phyloP scores from a whole-genome alignment of 768 basidiomycete species.

The Amanita pallidorosea region DNA sequence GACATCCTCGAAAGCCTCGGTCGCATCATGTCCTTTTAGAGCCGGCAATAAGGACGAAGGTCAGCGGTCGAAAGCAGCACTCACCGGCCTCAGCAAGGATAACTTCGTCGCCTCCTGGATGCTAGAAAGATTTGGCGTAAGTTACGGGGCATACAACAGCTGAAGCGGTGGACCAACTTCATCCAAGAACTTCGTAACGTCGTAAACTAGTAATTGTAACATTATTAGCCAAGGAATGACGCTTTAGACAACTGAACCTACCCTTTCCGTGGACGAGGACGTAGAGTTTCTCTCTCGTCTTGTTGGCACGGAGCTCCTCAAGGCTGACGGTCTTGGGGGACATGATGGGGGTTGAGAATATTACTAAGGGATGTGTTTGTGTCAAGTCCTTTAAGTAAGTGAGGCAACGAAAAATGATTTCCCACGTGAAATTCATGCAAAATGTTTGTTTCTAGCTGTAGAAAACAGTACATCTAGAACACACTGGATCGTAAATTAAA shows the following conservation, averaged over 20 bases:
- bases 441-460: too few relatives aligned
- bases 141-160: not conserved
- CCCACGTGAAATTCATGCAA: conserved; percentile 13
- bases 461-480: too few relatives aligned
- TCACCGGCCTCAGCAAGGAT: conserved; percentile 84
- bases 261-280: conserved; percentile 82
- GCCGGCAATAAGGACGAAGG: not conserved
- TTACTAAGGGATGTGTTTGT: conserved; percentile 10
- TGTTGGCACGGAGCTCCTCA: conserved; percentile 74
- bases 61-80: conserved; percentile 18
- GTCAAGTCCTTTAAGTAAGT: conserved; percentile 7
- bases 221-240: conserved; percentile 14
- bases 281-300: conserved; percentile 65
- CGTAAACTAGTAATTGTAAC: conserved; percentile 58
- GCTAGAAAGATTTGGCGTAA: conserved; percentile 31
- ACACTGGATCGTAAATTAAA: not conserved
- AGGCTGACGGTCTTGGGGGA: conserved; percentile 47
- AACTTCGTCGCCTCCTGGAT: conserved; percentile 98
- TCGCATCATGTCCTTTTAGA: conserved; percentile 77
- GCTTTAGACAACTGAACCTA: conserved; percentile 20
- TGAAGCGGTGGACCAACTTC: conserved; percentile 45
- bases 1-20: conserved; percentile 98
- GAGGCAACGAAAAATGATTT: conserved; percentile 15
- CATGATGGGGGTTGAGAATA: conserved; percentile 16
- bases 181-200: conserved; percentile 89